Base-by-base conservation (phyloP, 2,329 filamentous ascomycete genomes). In the Phaeoacremonium minimum region DNA sequence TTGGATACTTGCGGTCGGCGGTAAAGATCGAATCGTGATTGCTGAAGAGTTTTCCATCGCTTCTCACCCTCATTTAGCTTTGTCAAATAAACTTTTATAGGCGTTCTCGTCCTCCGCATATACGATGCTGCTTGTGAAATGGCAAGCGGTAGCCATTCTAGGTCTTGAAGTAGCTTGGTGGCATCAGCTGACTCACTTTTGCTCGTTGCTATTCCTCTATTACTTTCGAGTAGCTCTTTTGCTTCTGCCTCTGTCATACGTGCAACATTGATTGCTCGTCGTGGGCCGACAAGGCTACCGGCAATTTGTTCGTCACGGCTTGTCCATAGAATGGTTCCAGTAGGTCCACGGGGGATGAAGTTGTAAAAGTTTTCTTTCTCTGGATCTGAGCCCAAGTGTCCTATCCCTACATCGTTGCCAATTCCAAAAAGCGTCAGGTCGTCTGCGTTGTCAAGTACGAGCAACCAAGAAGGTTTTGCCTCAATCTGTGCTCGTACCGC, bases 1-100 rank as follows among this genome's bases (percentile, higher is more conserved):
- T 61, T 63, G 0, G 53, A 44, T 9, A 53, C 47, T 3, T 47
- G 37, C 1, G 36, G 40, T n/a, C 48, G 14, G 37, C 57, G 50
- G 37, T 61, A 44, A 6, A 46, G 45, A 38, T 63, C 53, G 18
- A 42, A 45, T 5, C 47, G 42, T 2, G 37, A 33, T 22, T 37
- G 44, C 29, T 45, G 46, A 1, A 54, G 36, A 6, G 55, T 12
- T 5, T 32, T 33, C 49, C 47, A 56, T 35, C 52, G 45, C 3
- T 43, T 29, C 13, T 46, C 46, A 7, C 48, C 44, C 29, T 46
- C 14, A 6, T 22, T 35, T 6, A 63, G 40, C 6, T 38, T 35
- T 6, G 38, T 37, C 4, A 62, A 19, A 36, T 61, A 62, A 5
- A 48, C 34, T 5, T 37, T 14, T 4, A 51, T 33, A 1, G 47